These are phyloP conservation scores for Penicillium sp. DNA, from an alignment of 2,329 filamentous ascomycete genomes.

Conservation along the genomic window DNA sequence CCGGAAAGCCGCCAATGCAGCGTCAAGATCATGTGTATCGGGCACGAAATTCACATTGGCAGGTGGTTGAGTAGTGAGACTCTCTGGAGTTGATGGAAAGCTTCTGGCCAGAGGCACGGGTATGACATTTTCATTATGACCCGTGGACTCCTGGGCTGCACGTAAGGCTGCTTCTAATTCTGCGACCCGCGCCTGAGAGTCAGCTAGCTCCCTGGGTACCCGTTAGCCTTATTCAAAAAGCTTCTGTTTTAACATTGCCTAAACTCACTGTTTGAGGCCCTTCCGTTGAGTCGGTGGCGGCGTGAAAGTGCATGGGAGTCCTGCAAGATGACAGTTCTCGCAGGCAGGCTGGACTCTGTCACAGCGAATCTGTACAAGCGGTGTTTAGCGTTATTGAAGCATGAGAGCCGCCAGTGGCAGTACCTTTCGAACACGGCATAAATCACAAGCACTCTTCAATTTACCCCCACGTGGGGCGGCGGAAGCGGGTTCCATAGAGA, in stretches of 20 bases:
- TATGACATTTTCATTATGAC: neutral
- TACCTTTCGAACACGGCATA: slow-evolving; percentile 24
- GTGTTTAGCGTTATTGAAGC: neutral
- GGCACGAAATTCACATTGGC: slow-evolving; percentile 6
- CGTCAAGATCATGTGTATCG: slow-evolving; percentile 18
- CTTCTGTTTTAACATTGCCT: neutral
- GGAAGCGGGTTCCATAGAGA: neutral
- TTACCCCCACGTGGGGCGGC: slow-evolving; percentile 7
- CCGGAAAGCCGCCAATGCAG: slow-evolving; percentile 18
- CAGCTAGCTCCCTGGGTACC: slow-evolving; percentile 18
- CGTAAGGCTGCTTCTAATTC: slow-evolving; percentile 18
- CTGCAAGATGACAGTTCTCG: slow-evolving; percentile 22
- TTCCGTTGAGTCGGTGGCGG: slow-evolving; percentile 12
- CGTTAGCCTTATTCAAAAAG: neutral
- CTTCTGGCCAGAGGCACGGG: neutral
- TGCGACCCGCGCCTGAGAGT: slow-evolving; percentile 18
- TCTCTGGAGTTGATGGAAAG: neutral
- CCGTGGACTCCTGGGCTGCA: neutral
- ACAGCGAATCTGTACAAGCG: slow-evolving; percentile 23
- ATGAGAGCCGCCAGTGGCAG: neutral
- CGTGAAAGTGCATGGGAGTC: slow-evolving; percentile 22
- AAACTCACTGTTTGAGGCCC: slow-evolving; percentile 20
- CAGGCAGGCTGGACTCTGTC: slow-evolving; percentile 24
- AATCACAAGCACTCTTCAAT: slow-evolving; percentile 20
- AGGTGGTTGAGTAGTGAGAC: neutral